A percentile compares a stretch with the other conserved stretches of the same genome.
Conservation (phyloP, 202 grass and related monocot genomes). For the Schoenoplectus triqueter region DNA sequence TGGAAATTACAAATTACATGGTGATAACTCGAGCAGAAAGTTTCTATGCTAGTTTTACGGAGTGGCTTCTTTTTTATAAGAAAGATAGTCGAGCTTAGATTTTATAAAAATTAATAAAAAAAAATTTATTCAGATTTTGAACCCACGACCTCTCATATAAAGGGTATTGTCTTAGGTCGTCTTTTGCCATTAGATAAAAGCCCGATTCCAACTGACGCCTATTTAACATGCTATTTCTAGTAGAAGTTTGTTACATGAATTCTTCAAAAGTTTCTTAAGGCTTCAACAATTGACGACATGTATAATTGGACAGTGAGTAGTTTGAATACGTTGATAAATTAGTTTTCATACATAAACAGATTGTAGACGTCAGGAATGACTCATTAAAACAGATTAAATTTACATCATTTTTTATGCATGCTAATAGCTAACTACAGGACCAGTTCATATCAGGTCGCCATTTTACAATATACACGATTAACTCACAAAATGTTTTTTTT, state of each 20-base stretch:
- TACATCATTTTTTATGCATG: not conserved
- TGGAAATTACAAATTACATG: not conserved
- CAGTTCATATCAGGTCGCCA: conserved; percentile 11
- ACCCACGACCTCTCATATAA: too few species aligned
- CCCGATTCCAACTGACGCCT: too few species aligned
- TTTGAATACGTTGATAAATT: not conserved
- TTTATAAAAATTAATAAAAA: too few species aligned
- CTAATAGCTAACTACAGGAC: not conserved
- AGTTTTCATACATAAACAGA: not conserved
- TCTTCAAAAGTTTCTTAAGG: not conserved
- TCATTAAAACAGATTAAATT: not conserved
- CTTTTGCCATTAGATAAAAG: too few species aligned
- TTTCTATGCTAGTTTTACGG: too few species aligned
- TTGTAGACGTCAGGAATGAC: not conserved
- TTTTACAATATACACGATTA: not conserved
- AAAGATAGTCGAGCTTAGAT: too few species aligned
- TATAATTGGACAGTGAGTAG: not conserved
- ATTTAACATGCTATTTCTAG: too few species aligned
- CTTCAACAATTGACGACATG: not conserved
- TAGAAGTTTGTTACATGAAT: too few species aligned
- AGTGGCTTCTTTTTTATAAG: too few species aligned
- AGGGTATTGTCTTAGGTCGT: too few species aligned
- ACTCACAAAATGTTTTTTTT: not conserved
- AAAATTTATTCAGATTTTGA: too few species aligned
- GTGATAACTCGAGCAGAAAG: too few species aligned